phyloP scores from a whole-genome alignment of 2,329 filamentous ascomycete genomes.

The Stachybotrys elegans region DNA sequence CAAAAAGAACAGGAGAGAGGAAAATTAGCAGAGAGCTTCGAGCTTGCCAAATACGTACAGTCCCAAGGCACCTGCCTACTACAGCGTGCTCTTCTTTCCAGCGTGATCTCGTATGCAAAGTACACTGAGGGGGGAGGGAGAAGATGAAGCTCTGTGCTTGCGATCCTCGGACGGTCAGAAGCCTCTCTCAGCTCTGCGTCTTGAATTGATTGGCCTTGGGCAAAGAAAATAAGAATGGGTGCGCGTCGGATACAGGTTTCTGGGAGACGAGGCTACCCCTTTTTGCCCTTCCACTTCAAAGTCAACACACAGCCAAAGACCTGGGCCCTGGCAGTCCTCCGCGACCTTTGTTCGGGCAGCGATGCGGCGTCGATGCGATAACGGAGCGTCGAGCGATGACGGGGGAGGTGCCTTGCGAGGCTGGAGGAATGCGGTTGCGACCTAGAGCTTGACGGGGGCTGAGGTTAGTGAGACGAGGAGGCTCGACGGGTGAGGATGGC shows the following conservation, averaged over 20 bases:
- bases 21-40: constrained; percentile 28
- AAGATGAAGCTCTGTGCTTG: constrained; percentile 64
- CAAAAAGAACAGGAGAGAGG: constrained; percentile 10
- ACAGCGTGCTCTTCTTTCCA: constrained; percentile 12
- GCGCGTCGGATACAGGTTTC: constrained; percentile 4
- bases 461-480: no score
- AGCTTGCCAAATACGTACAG: constrained; percentile 53
- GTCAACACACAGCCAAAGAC: no score
- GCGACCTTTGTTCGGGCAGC: no score
- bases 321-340: no score
- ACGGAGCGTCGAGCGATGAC: no score
- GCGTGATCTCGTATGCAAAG: constrained; percentile 12
- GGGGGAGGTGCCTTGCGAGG: no score
- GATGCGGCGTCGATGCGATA: no score
- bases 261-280: no score
- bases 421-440: no score
- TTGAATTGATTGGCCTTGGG: background rate
- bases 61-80: constrained; percentile 19
- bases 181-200: background rate
- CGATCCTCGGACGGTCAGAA: constrained; percentile 28
- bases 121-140: constrained; percentile 35
- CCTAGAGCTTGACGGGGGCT: no score
- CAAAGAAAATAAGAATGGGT: constrained; percentile 6
- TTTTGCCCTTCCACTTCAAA: no score
- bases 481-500: no score